Conservation (phyloP, 2,329 filamentous ascomycete species). For the Pseudopyricularia cyperi region DNA sequence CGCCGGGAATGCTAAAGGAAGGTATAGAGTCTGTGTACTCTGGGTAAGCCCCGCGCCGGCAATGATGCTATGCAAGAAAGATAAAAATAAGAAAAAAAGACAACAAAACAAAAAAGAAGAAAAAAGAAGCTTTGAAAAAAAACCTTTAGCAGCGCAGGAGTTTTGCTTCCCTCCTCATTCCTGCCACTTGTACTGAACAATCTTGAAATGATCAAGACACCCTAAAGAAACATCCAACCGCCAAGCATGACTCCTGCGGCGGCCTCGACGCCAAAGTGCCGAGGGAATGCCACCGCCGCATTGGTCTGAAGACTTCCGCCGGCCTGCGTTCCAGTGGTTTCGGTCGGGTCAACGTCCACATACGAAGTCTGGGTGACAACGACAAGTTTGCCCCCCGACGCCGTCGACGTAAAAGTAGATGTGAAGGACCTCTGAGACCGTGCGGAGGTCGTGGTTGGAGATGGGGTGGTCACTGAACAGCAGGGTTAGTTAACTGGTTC, state of each 20-base stretch:
- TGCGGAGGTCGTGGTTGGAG: constrained; percentile 12
- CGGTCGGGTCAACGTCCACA: constrained; percentile 24
- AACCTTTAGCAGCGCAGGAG: too few species aligned
- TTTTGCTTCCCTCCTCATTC: too few species aligned
- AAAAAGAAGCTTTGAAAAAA: too few species aligned
- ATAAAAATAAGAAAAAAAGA: neutral
- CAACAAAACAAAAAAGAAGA: neutral
- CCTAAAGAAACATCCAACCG: constrained; percentile 1
- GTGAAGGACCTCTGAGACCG: constrained; percentile 14
- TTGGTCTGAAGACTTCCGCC: constrained; percentile 20
- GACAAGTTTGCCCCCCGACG: constrained; percentile 27
- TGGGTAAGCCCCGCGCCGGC: neutral
- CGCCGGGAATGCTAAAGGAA: neutral
- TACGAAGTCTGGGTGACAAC: constrained; percentile 35
- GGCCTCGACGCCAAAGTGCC: constrained; percentile 1
- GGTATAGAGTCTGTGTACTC: neutral
- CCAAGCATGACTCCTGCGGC: constrained; percentile 9
- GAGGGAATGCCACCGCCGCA: constrained; percentile 7
- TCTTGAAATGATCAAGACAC: too few species aligned
- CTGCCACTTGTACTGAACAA: too few species aligned
- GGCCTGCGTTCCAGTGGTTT: constrained; percentile 17
- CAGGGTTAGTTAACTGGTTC: neutral
- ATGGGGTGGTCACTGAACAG: neutral
- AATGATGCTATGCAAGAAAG: constrained; percentile 8
- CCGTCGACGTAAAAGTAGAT: constrained; percentile 31